phyloP scores from a whole-genome alignment of 129 eudicot genomes.

The Arctium minus region DNA sequence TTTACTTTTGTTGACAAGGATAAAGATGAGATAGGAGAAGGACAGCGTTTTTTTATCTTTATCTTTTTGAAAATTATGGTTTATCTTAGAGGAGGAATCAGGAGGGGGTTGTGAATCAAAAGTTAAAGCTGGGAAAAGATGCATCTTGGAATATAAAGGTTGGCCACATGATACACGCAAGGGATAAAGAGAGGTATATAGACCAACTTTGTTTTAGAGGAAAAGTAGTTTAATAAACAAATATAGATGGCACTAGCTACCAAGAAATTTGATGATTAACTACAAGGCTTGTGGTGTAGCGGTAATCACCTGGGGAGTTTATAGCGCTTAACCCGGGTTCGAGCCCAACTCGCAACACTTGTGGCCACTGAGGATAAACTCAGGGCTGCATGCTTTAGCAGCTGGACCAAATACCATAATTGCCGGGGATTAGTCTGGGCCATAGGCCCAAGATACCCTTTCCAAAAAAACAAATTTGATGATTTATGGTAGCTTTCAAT shows the following conservation, averaged over 20 bases:
- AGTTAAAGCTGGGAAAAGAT: conserved; percentile 41
- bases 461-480: neutral
- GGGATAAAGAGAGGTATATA: conserved; percentile 19
- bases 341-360: too few species aligned
- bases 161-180: conserved; percentile 37
- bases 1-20: neutral
- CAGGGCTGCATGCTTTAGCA: too few species aligned
- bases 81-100: conserved; percentile 4
- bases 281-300: too few species aligned
- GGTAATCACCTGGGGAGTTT: too few species aligned
- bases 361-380: too few species aligned
- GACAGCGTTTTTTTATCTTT: conserved; percentile 16
- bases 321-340: too few species aligned
- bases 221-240: conserved; percentile 13
- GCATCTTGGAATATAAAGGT: conserved; percentile 35
- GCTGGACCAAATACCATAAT: too few species aligned
- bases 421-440: too few species aligned
- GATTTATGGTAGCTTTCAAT: neutral
- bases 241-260: neutral
- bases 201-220: conserved; percentile 24
- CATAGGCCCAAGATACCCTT: too few species aligned
- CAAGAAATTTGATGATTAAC: neutral
- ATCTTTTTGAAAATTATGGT: conserved; percentile 1
- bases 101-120: conserved; percentile 18
- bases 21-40: neutral